Percentiles rank a stretch among this genome's conserved stretches.
Evolutionary conservation across 2,329 filamentous ascomycete genomes (phyloP).

Genomic region (Fusarium piperis): DNA sequence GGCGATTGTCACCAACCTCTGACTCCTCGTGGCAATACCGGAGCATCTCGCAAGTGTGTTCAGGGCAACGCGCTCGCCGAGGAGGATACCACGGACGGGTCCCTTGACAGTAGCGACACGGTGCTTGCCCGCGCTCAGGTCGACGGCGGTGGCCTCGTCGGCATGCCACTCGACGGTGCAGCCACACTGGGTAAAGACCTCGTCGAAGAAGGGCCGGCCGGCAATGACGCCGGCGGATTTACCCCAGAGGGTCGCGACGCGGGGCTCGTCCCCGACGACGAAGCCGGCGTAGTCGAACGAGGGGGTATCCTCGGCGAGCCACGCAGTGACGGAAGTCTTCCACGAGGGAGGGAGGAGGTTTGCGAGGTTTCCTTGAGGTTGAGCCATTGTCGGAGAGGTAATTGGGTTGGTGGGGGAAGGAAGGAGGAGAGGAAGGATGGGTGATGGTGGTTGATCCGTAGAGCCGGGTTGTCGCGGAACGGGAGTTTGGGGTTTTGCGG

Average conservation of each 20-base stretch:
- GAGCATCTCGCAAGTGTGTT: conserved; percentile 93
- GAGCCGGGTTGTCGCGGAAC: conserved; percentile 10
- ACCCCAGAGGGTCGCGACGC: conserved; percentile 73
- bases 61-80: conserved; percentile 93
- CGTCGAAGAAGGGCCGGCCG: conserved; percentile 93
- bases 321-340: conserved; percentile 81
- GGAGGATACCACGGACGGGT: conserved; percentile 79
- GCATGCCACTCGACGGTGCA: conserved; percentile 93
- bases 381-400: conserved; percentile 20
- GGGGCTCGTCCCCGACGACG: conserved; percentile 80
- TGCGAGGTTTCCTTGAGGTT: conserved; percentile 56
- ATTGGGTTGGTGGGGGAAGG: neutral
- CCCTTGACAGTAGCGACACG: conserved; percentile 84
- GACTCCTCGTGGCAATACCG: conserved; percentile 80
- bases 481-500: conserved; percentile 16
- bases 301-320: conserved; percentile 96
- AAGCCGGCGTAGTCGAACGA: conserved; percentile 98
- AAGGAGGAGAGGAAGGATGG: neutral
- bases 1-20: conserved; percentile 64
- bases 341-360: conserved; percentile 87
- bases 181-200: conserved; percentile 88
- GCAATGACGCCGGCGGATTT: conserved; percentile 85
- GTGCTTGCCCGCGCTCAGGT: conserved; percentile 65
- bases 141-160: conserved; percentile 76
- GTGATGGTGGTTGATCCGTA: neutral